These are phyloP conservation scores for Dictyostelium firmibasis DNA, from an alignment of 78 protist species.

Conservation along the genomic window DNA sequence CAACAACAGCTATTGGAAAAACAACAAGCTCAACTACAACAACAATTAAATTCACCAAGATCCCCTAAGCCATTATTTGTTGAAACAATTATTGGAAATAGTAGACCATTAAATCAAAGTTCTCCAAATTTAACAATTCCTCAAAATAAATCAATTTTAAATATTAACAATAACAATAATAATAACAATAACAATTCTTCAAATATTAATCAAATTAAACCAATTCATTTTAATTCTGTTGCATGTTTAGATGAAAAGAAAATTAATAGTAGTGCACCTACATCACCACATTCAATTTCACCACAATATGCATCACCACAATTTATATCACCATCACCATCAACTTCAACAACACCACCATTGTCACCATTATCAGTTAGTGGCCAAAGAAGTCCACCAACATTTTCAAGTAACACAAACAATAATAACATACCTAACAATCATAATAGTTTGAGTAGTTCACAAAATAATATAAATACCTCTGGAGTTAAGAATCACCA, in stretches of 20 bases:
- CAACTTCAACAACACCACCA: conserved; percentile 10
- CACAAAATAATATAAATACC: conserved; percentile 28
- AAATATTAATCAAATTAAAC: not conserved
- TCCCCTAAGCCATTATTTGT: not conserved
- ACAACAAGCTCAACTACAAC: not conserved
- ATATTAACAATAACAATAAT: not conserved
- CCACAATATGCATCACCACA: not conserved
- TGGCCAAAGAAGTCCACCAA: conserved; percentile 32
- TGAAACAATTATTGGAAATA: not conserved
- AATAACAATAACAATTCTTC: not conserved
- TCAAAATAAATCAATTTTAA: not conserved
- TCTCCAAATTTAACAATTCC: conserved; percentile 51
- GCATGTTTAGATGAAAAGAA: conserved; percentile 14
- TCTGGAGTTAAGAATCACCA: not conserved
- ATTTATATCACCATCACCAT: not conserved
- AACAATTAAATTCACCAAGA: not conserved
- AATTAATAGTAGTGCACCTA: not conserved
- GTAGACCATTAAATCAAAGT: conserved; percentile 1
- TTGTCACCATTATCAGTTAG: not conserved
- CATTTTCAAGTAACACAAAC: not conserved
- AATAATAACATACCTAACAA: not conserved
- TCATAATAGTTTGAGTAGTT: conserved; percentile 3
- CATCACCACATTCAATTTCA: conserved; percentile 12
- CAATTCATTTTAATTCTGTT: not conserved
- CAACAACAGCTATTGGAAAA: not conserved